Evolutionary conservation across 78 protist genomes (phyloP), one percentile per base, ranked within the genome.

Genomic region (Ministeria vibrans): DNA sequence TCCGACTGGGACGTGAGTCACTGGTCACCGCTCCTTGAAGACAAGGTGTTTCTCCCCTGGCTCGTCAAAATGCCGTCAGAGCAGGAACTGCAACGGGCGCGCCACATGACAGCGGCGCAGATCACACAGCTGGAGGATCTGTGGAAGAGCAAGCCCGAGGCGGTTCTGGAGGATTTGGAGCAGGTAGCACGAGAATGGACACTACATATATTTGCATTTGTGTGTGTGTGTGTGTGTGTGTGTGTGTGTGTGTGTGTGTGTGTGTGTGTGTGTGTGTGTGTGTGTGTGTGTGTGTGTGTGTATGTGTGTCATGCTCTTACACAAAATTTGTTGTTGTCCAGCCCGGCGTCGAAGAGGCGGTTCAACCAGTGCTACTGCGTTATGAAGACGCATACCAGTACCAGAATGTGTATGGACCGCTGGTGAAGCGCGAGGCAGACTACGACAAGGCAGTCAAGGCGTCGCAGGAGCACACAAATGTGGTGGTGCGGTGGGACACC

Each of bases 11-110:
- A 97, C 77, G 39, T 87, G 61, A 6, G 81, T n/a, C 89, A 82
- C 69, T 98, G 99, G 99, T 46, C 44, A 75, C 99, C 99, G 46
- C 84, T 98, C 36, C 90, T 98, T 53, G 88, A 83, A 30, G 96
- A 86, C 46, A 46, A 84, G 36, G 75, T 66, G 34, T 88, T 98
- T 77, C 78, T 96, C 38, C 46, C 84, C 28, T 96, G 99, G 98
- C 68, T 94, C 4, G 98, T 92, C 25, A 90, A 90, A 62, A 72
- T 75, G 2, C 94, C 99, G 13, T 44, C 91, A 1, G 93, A 89
- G 25, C 64, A 81, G 2, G 96, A 93, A 49, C 46, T 71, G 51
- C 45, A 51, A 38, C 91, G 94, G 32, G 92, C 90, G 20, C 88
- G 96, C 22, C 94, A 66, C 39, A 71, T 95, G 68, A 88, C 86